Evolutionary conservation across 768 basidiomycete species (phyloP), one percentile per base, ranked within the genome.

Genomic region (Zangia roseola): DNA sequence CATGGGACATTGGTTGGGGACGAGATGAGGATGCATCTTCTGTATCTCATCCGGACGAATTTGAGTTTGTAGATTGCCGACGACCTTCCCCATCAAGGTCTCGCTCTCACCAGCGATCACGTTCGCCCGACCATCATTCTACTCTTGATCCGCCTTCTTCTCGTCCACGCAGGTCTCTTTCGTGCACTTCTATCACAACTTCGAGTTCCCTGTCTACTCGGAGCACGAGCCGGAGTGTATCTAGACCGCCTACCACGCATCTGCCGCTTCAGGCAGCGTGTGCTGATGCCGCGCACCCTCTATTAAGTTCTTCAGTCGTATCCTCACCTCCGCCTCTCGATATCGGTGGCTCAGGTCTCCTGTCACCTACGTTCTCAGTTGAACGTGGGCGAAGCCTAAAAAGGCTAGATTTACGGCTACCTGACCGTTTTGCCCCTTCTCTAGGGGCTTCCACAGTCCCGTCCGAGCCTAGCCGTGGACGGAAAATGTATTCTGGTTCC

Each of bases 1-100:
- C 86, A 2, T 91, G 89, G 88, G 83, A 81, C 38, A 79, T 91
- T 49, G 89, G 88, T 10, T 88, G 80, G 81, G 82, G 75, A 25
- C 79, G 77, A 41, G 67, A 56, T 17, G 69, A 73, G 39, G 79
- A 71, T 49, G 45, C 62, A 42, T 43, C 54, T 60, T 39, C 60
- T 59, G 49, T 59, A 58, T 39, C 57, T 17, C 56, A 59, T 52
- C 50, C 60, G 52, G 61, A 63, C 49, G 59, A 68, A 56, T 58
- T 59, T 51, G 57, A 71, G 24, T 58, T 60, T 35, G 45, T 59
- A 44, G 45, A 59, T 61, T 61, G 36, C 40, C 47, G 40, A 40
- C 55, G 23, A n/a, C 50, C 44, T 41, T 35, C 54, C 42, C 36
- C 49, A 19, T 51, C 65, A 13, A 40, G 37, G 28, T 56, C 57